These are phyloP conservation scores for Uncinocarpus reesii DNA, from an alignment of 2,329 filamentous ascomycete species.

Conservation along the genomic window DNA sequence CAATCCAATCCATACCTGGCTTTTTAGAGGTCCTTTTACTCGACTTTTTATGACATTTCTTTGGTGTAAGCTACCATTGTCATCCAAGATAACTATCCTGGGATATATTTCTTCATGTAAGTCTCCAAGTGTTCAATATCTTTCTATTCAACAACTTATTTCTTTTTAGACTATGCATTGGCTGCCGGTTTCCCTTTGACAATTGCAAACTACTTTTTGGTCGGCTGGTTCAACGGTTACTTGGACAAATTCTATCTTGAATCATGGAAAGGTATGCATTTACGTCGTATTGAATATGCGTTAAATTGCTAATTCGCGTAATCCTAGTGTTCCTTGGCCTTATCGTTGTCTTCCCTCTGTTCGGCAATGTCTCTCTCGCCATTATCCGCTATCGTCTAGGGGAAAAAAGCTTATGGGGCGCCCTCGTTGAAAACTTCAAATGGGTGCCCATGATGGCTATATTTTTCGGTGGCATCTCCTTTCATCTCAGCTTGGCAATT, in stretches of 20 bases:
- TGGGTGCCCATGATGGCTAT: slow-evolving; percentile 57
- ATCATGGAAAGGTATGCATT: slow-evolving; percentile 48
- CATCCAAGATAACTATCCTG: slow-evolving; percentile 61
- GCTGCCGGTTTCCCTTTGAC: slow-evolving; percentile 58
- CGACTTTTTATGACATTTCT: slow-evolving; percentile 66
- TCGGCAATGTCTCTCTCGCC: slow-evolving; percentile 53
- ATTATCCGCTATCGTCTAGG: slow-evolving; percentile 53
- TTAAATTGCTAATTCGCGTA: neutral
- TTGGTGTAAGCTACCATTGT: slow-evolving; percentile 49
- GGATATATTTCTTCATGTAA: slow-evolving; percentile 56
- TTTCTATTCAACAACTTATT: slow-evolving; percentile 2
- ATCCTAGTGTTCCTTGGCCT: slow-evolving; percentile 31
- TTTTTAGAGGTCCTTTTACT: slow-evolving; percentile 64
- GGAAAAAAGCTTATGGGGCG: slow-evolving; percentile 42
- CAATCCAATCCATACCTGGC: slow-evolving; percentile 64
- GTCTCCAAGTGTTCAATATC: neutral
- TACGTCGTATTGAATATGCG: neutral
- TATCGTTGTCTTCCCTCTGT: slow-evolving; percentile 53
- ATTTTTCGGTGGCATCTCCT: slow-evolving; percentile 61
- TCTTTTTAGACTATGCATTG: slow-evolving; percentile 52
- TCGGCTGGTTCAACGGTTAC: slow-evolving; percentile 60
- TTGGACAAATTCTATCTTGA: slow-evolving; percentile 59
- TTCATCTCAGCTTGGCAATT: slow-evolving; percentile 72
- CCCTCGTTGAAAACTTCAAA: slow-evolving; percentile 49
- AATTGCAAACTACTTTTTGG: slow-evolving; percentile 58